Base-by-base conservation (phyloP, 805 yeast species). In the Pichia paraexigua region DNA sequence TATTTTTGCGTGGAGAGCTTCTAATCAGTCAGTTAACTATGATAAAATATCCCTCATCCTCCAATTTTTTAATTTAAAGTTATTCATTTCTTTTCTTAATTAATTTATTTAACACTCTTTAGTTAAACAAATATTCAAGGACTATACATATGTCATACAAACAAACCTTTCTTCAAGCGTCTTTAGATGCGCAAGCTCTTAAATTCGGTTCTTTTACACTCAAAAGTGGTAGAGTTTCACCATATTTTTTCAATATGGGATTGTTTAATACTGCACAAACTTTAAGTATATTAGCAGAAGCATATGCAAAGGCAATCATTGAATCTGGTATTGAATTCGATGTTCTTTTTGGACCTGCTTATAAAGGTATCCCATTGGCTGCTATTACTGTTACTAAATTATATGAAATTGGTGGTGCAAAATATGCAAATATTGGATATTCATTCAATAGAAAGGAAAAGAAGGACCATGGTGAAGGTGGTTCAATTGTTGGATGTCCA, bases 401-500 rank as follows among this genome's bases (percentile, higher is more conserved):
- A 54, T 94, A 92, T 39, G 98, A 94, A 71, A 74, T 90, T 58
- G 94, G 88, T 53, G 88, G 89, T n/a, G 80, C 78, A 51, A 83
- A 84, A 63, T 90, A 80, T 63, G 81, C 79, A 48, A 67, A 80
- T 54, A 73, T 88, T 46, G 89, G 88, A 45, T 94, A 91, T 67
- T 82, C 97, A n/a, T 92, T 89, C 76, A 92, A 92, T 76, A 83
- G 99, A 69, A 94, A 92, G 72, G 97, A 90, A 70, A 85, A 86
- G 74, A 92, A 92, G 71, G 97, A 91, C 65, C 99, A 92, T 65
- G 99, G 99, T 51, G 99, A 92, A 72, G 99, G 98, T 59, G 99
- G 99, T 15, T 79, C 79, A 52, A 87, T 92, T 60, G 98, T 94
- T 42, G 99, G 99, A 39, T 81, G 86, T 45, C 69, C 80, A 7